Percentiles rank a stretch among this genome's conserved stretches.
phyloP scores from a whole-genome alignment of 768 basidiomycete species.

The Crucibulum laeve region DNA sequence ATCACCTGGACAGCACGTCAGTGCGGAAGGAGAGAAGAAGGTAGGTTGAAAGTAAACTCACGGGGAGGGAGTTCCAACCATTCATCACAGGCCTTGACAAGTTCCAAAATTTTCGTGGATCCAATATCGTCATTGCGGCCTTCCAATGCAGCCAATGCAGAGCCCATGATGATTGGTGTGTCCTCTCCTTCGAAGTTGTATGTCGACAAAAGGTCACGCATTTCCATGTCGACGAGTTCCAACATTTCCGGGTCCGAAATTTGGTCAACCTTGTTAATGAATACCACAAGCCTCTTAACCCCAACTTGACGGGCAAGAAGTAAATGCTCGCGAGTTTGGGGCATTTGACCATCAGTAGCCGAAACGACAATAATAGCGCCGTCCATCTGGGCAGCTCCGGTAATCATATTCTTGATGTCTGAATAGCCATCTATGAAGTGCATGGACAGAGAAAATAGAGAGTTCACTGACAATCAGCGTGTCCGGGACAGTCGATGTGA shows the following conservation, averaged over 20 bases:
- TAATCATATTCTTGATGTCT: conserved; percentile 99
- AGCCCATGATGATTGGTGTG: conserved; percentile 98
- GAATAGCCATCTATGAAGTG: conserved; percentile 6
- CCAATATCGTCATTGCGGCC: conserved; percentile 80
- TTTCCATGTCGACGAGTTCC: conserved; percentile 99
- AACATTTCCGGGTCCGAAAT: conserved; percentile 97
- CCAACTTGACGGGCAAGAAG: conserved; percentile 98
- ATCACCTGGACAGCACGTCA: conserved; percentile 55
- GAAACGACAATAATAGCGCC: conserved; percentile 95
- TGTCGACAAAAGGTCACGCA: conserved; percentile 87
- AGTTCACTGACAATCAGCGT: conserved; percentile 77
- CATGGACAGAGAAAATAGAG: conserved; percentile 6
- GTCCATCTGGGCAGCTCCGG: conserved; percentile 98
- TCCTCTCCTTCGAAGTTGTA: conserved; percentile 97
- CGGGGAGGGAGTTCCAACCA: conserved; percentile 96
- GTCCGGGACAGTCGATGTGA: conserved; percentile 97
- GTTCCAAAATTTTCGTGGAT: conserved; percentile 69
- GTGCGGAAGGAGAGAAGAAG: not conserved
- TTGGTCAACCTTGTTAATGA: conserved; percentile 99
- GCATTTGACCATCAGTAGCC: conserved; percentile 99
- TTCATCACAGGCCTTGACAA: conserved; percentile 82
- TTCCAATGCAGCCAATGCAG: conserved; percentile 92
- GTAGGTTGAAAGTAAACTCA: conserved; percentile 29
- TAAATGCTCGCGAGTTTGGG: conserved; percentile 97
- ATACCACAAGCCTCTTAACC: conserved; percentile 95